phyloP scores from a whole-genome alignment of 768 basidiomycete species.

The Trametes maxima region DNA sequence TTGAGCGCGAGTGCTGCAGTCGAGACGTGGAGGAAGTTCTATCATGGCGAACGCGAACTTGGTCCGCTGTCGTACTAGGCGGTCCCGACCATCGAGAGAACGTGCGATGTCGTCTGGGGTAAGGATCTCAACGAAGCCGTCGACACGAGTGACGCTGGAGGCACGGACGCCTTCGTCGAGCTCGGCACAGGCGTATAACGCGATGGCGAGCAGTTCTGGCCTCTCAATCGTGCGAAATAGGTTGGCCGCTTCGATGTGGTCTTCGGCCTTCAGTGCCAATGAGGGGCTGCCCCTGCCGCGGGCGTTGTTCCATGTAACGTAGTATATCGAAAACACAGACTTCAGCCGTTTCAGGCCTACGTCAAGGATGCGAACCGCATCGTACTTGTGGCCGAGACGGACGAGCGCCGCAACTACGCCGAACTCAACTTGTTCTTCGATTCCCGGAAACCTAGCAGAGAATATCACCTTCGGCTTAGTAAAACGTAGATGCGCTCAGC shows the following conservation, averaged over 20 bases:
- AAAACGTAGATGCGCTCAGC: background rate
- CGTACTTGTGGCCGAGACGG: constrained; percentile 19
- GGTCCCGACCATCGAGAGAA: too few relatives aligned
- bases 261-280: background rate
- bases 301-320: background rate
- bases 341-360: constrained; percentile 1
- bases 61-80: too few relatives aligned
- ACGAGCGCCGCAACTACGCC: constrained; percentile 2
- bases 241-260: constrained; percentile 14
- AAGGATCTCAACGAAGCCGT: constrained; percentile 5
- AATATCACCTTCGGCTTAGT: background rate
- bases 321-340: constrained; percentile 4
- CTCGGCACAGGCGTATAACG: constrained; percentile 11
- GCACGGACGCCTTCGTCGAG: constrained; percentile 2
- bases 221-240: constrained; percentile 5
- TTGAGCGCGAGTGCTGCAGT: too few relatives aligned
- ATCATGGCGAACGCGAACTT: too few relatives aligned
- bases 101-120: constrained; percentile 3
- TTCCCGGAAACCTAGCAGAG: background rate
- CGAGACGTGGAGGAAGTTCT: too few relatives aligned
- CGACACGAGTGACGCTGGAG: background rate
- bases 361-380: background rate
- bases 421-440: background rate
- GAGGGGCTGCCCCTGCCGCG: background rate
- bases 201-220: constrained; percentile 3